These are phyloP conservation scores for Galeopsis tetrahit DNA, from an alignment of 257 asterid genomes.

Conservation along the genomic window DNA sequence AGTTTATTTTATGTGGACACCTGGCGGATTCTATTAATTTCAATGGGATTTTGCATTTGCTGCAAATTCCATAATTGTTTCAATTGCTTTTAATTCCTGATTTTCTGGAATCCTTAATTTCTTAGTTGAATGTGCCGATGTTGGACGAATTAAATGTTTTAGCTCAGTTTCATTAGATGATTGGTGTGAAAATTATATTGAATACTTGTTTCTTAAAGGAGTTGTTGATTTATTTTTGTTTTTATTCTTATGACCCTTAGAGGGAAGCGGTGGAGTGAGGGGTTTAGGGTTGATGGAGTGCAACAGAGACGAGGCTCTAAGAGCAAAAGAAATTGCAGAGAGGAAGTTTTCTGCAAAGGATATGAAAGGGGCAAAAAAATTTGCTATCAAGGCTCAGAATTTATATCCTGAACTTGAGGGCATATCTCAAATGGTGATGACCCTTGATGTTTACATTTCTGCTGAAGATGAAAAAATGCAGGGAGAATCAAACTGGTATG, in stretches of 20 bases:
- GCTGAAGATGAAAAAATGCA: constrained; percentile 58
- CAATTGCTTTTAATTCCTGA: not conserved
- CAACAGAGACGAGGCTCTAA: constrained; percentile 77
- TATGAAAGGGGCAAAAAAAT: constrained; percentile 61
- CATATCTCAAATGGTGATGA: constrained; percentile 65
- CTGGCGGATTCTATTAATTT: not conserved
- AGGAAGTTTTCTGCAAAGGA: constrained; percentile 58
- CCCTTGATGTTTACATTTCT: constrained; percentile 62
- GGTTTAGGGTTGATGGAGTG: constrained; percentile 65
- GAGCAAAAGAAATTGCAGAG: constrained; percentile 77
- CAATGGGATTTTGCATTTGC: not conserved
- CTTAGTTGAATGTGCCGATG: constrained; percentile 17
- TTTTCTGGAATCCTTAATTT: constrained; percentile 4
- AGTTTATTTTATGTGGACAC: not conserved
- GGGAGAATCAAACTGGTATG: constrained; percentile 70
- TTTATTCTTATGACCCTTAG: constrained; percentile 27
- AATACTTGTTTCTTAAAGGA: not conserved
- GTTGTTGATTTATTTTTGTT: constrained; percentile 12
- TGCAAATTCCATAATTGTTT: constrained; percentile 12
- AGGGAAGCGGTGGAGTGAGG: constrained; percentile 43
- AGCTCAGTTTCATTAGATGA: constrained; percentile 23
- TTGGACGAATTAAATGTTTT: constrained; percentile 18
- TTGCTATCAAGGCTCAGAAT: constrained; percentile 69
- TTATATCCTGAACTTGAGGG: constrained; percentile 75
- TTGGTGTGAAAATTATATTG: not conserved